Evolutionary conservation across 495 filamentous ascomycete species (phyloP), one percentile per base, ranked within the genome.

Genomic region (Acidomyces sp.): DNA sequence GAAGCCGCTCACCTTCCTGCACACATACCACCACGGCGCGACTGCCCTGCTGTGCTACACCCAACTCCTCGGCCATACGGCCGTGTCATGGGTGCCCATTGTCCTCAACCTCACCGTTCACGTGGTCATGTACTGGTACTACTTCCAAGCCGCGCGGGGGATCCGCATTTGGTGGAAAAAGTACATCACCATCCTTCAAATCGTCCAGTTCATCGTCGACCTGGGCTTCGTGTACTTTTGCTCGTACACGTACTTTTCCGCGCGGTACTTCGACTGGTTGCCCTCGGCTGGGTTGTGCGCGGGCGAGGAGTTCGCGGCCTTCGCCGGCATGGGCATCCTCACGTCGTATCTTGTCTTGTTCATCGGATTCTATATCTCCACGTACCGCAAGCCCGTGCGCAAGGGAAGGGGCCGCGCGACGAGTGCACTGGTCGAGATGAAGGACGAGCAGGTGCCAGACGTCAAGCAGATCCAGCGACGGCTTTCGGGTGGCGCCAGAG

Each of bases 301-400:
- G 12, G 90, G 90, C 51, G 90, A 95, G 70, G 90, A 97, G 66
- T 96, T 93, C 55, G 90, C 90, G 37, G 90, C 90, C 19, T 83
- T 95, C 59, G 74, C 87, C 37, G 90, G 90, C 52, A 88, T 94
- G 41, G 84, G 69, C 43, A 92, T 94, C 55, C 65, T 97, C 53
- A 82, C 70, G 65, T 90, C 82, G 30, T 97, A 97, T 72, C 76
- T 97, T 41, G 68, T 95, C 48, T 82, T 97, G 42, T 97, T 97
- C 75, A 93, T 97, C 68, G 85, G 80, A 36, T 97, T 97, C 80
- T 97, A 97, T 73, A 68, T 92, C 48, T 84, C 85, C 34, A 97
- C 90, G 40, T 97, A 97, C 69, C 85, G 82, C 64, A 93, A 92
- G 74, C 67, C 51, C 23, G 49, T 55, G 13, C 43, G 43, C 23